Percentiles rank a stretch among this genome's conserved stretches.
phyloP scores from a whole-genome alignment of 2,329 filamentous ascomycete species.

The Exutisphaerella laricina region DNA sequence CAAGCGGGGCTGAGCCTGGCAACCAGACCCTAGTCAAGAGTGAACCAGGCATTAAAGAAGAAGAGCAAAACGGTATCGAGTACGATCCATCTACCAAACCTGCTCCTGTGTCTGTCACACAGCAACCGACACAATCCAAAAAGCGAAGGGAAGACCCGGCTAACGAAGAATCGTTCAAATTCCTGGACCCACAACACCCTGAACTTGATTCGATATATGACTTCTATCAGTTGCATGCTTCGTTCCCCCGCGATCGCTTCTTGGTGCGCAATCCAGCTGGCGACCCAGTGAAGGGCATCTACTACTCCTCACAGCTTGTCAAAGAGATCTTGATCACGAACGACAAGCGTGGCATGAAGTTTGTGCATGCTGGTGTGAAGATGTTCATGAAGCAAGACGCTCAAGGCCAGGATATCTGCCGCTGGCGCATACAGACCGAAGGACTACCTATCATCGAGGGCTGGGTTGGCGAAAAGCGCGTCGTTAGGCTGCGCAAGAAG shows the following conservation, averaged over 20 bases:
- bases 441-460: slow-evolving; percentile 86
- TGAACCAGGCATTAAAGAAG: slow-evolving; percentile 8
- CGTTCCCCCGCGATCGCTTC: slow-evolving; percentile 86
- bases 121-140: slow-evolving; percentile 14
- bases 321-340: slow-evolving; percentile 82
- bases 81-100: slow-evolving; percentile 26
- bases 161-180: slow-evolving; percentile 92
- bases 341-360: slow-evolving; percentile 85
- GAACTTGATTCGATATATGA: slow-evolving; percentile 71
- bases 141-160: slow-evolving; percentile 40
- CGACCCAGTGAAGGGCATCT: slow-evolving; percentile 86
- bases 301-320: slow-evolving; percentile 83
- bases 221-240: slow-evolving; percentile 78
- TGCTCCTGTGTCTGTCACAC: slow-evolving; percentile 10
- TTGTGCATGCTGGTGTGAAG: slow-evolving; percentile 93
- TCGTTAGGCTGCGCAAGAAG: slow-evolving; percentile 69
- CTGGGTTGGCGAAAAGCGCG: slow-evolving; percentile 74
- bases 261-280: slow-evolving; percentile 92
- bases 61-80: slow-evolving; percentile 19
- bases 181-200: slow-evolving; percentile 65
- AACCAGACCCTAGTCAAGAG: slow-evolving; percentile 9
- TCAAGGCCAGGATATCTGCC: slow-evolving; percentile 76
- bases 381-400: slow-evolving; percentile 99
- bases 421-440: slow-evolving; percentile 94
- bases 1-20: slow-evolving; percentile 16